Evolutionary conservation across 345 rosid species (phyloP), one percentile per base, ranked within the genome.

Genomic region (Eutrema japonicum): DNA sequence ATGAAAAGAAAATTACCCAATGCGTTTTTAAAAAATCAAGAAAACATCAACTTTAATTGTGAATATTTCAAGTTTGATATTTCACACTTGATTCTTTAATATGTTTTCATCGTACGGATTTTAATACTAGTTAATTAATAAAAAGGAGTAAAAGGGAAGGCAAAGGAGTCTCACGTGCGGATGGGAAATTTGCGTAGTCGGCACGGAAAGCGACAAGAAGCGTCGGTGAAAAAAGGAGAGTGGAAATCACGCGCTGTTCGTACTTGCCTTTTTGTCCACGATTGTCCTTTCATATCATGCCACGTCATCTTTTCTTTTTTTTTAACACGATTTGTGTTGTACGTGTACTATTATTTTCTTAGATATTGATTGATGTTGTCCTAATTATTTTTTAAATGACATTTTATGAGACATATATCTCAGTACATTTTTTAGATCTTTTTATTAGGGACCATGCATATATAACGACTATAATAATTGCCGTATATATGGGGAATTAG

Each of bases 131-230:
- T 22, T 1, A 22, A 18, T 0, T 18, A 18, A 22, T 22, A 22
- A 22, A 41, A 55, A 51, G 7, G 29, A 46, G 55, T 52, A 7
- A 46, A 64, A 51, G 52, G 41, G 60, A 71, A 50, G 68, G 75
- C 41, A 37, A 62, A 41, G 3, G 45, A 43, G 64, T 36, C 13
- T 64, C 71, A 66, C 71, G 72, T 47, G 78, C 59, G 72, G 65
- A 66, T 56, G 71, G 14, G 64, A 63, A 50, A 11, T 71, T 71
- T 8, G 69, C 63, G 29, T 63, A 64, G 49, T 73, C 67, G 72
- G 53, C 46, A 74, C 46, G 6, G 67, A 58, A 66, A 55, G 61
- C 73, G 68, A 58, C 72, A 38, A 49, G 33, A 64, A 74, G 58
- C 61, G 57, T 18, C 2, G 27, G 16, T 29, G 46, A 58, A 47